These are phyloP conservation scores for Xerocomus amazonicus DNA, from an alignment of 1,284 basidiomycete genomes.

Conservation along the genomic window DNA sequence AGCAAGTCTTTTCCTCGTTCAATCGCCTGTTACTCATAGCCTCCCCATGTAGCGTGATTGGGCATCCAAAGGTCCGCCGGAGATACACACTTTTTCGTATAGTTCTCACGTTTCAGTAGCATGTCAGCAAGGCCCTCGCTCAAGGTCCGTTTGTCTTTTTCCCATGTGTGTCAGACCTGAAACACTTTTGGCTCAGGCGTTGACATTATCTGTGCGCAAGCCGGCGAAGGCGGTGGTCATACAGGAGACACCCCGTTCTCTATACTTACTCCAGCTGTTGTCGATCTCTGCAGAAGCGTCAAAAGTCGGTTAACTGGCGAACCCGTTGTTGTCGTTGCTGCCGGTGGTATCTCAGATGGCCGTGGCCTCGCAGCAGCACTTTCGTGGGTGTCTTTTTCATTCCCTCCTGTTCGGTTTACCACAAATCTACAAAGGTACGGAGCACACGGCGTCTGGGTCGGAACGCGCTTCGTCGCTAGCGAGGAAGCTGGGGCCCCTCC, in stretches of 20 bases:
- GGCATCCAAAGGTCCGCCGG: constrained; percentile 68
- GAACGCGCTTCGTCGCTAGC: constrained; percentile 87
- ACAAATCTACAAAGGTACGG: constrained; percentile 49
- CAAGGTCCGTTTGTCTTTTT: constrained; percentile 42
- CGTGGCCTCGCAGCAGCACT: constrained; percentile 77
- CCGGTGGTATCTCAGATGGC: constrained; percentile 82
- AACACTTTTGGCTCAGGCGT: constrained; percentile 46
- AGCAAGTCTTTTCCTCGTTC: constrained; percentile 44
- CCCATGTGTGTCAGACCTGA: not conserved
- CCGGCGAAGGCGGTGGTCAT: constrained; percentile 76
- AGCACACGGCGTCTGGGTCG: constrained; percentile 85
- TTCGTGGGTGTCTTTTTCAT: constrained; percentile 44
- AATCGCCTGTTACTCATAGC: constrained; percentile 6
- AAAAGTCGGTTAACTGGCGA: constrained; percentile 74
- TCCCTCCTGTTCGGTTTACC: constrained; percentile 2
- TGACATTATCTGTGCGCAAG: constrained; percentile 85
- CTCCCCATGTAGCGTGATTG: constrained; percentile 66
- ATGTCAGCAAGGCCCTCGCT: constrained; percentile 75
- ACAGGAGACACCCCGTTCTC: constrained; percentile 75
- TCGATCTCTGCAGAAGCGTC: constrained; percentile 66
- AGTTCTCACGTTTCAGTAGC: constrained; percentile 38
- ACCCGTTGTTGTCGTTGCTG: constrained; percentile 74
- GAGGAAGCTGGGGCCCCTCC: constrained; percentile 79
- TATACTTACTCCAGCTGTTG: constrained; percentile 75
- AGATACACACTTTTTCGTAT: not conserved